Base-by-base conservation (phyloP, 805 yeast genomes). In the Scheffersomyces coipomensis region DNA sequence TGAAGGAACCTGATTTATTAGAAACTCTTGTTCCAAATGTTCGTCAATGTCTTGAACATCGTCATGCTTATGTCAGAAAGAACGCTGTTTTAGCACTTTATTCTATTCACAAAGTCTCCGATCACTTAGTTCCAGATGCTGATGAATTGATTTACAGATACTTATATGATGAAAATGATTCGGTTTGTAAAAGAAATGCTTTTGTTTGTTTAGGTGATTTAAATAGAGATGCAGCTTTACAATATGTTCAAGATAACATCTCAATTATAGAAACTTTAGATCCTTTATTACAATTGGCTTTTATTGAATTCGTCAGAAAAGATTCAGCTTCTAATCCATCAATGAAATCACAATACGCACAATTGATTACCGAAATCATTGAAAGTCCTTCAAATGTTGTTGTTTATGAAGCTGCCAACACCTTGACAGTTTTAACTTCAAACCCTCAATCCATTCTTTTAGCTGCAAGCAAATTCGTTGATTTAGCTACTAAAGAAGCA, bases 31-130 rank as follows among this genome's bases (percentile, higher is more conserved):
- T 93, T 30, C 97, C 98, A 22, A 83, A 93, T 30, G 90, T 89
- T 33, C 80, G 97, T 55, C 80, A 81, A 42, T 89, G 97, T 68
- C 73, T 95, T 52, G 96, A 88, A 51, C 97, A 93, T 66, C 85
- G 99, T 51, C 98, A 93, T 65, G 96, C 98, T 8, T 93, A 95
- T 57, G 99, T 93, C 46, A 83, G 99, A 60, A 93, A 93, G 64
- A 91, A 93, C 60, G 99, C 99, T 5, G 90, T 88, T 17, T 84
- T 91, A 64, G 96, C 98, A 30, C 79, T 93, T 43, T 79, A 76
- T 53, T 81, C 95, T 18, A 87, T 93, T 51, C 85, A 78, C 63
- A 75, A 81, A 58, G 90, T 85, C 37, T 81, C 95, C 24, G 89
- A 85, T 29, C 91, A 86, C 65, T 76, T 93, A 58, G 76, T 88